A percentile compares a stretch with the other conserved stretches of the same genome.
These are phyloP conservation scores for Amanita jacksonii DNA, from an alignment of 768 basidiomycete genomes.

Conservation along the genomic window DNA sequence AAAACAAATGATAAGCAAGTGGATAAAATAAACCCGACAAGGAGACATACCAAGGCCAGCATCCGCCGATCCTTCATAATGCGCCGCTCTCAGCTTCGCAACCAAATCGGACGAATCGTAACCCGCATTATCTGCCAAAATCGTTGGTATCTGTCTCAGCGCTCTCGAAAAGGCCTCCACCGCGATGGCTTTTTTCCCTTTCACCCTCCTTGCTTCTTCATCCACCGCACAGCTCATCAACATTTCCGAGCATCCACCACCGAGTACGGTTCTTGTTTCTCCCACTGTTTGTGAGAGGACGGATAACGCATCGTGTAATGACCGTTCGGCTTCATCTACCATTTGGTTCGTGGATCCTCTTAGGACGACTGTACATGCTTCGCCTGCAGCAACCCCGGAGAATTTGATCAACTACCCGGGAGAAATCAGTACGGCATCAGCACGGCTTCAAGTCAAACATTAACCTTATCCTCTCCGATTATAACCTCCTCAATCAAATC, in stretches of 20 bases:
- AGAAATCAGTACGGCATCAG: no score
- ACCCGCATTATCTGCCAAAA: conserved; percentile 95
- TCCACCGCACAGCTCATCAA: conserved; percentile 94
- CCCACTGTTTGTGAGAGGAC: conserved; percentile 97
- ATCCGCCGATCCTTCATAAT: conserved; percentile 81
- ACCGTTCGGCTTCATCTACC: conserved; percentile 98
- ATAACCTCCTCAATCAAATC: conserved; percentile 98
- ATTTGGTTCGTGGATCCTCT: conserved; percentile 97
- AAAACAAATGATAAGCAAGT: neutral
- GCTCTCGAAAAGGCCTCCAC: conserved; percentile 88
- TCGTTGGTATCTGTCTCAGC: conserved; percentile 89
- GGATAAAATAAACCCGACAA: neutral
- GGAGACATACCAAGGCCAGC: conserved; percentile 70
- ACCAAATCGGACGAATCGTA: conserved; percentile 97
- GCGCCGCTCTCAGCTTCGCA: conserved; percentile 79
- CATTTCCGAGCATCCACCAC: conserved; percentile 98
- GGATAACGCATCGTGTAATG: conserved; percentile 93
- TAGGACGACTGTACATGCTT: conserved; percentile 96
- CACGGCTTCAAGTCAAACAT: no score
- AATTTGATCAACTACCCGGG: conserved; percentile 99
- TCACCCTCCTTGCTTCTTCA: conserved; percentile 71
- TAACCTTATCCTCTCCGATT: conserved; percentile 97
- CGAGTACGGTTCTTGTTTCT: conserved; percentile 90
- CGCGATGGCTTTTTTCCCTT: conserved; percentile 94
- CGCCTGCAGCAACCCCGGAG: conserved; percentile 95